Evolutionary conservation across 2,329 filamentous ascomycete species (phyloP), one percentile per base, ranked within the genome.

Genomic region (Neopestalotiopsis sp.): DNA sequence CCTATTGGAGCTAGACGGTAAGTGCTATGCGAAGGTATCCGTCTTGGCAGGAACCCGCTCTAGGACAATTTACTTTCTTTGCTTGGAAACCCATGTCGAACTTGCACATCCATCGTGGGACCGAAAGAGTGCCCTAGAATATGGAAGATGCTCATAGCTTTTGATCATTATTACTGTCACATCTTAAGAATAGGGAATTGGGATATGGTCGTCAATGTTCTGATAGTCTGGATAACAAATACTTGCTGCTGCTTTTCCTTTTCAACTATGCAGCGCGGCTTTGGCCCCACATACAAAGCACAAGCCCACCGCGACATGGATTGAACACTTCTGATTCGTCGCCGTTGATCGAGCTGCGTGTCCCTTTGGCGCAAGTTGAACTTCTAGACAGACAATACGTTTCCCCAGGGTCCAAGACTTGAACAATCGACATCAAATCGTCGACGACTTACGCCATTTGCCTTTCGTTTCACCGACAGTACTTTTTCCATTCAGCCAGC

Each of bases 371-470:
- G 42, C 52, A 66, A 28, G 34, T 64, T 32, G 28, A 17, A 64
- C 61, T 52, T 64, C 38, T 34, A 62, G 32, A 62, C 61, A 34
- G 38, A 34, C 61, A 49, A 24, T 34, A 64, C n/a, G 14, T 64
- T 14, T 42, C 34, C 34, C 59, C 59, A 64, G 61, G 61, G 69
- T 68, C 75, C 78, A 24, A 73, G 76, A 20, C 32, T 59, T 28
- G 10, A 59, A 34, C 28, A 59, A 59, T 30, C 12, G n/a, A 24
- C 4, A 59, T 20, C 3, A 30, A 59, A 30, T 10, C n/a, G 24
- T 14, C 14, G 20, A 14, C 24, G 4, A 12, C 24, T n/a, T 17
- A 14, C 57, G 30, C n/a, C 17, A 10, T 10, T 28, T 59, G 13
- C 60, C 30, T 13, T 24, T 38, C 34, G 9, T 62, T 28, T 4